Evolutionary conservation across 371 early-diverging fungal genomes (phyloP), one percentile per base, ranked within the genome.

Genomic region (Mucor piriformis): DNA sequence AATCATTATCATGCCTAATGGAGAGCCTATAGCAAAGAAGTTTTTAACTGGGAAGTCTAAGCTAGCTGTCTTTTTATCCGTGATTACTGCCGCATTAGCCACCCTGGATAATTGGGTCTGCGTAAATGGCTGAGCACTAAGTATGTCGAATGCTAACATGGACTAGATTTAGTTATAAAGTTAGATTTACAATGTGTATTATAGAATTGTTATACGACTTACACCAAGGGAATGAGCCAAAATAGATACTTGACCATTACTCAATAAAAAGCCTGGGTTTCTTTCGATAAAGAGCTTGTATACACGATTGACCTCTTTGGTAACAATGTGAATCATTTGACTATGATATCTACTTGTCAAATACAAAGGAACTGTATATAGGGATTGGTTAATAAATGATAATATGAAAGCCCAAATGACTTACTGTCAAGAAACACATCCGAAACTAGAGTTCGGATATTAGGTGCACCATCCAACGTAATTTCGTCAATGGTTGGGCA

Each of bases 391-490:
- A n/a, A n/a, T n/a, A n/a, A n/a, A n/a, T n/a, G n/a, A n/a, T n/a
- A n/a, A n/a, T n/a, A n/a, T n/a, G n/a, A n/a, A n/a, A n/a, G n/a
- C n/a, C n/a, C n/a, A n/a, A n/a, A n/a, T n/a, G n/a, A 59, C 78
- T 44, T 77, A 92, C 91, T 86, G 62, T 93, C 95, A 64, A 92
- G 69, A 27, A 92, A 77, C 1, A 92, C 92, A 70, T 95, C 93
- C 1, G 91, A 88, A 5, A 92, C 90, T 24, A 93, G 66, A 62
- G 82, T 86, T 18, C 95, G 83, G 40, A 93, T 88, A 35, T 88
- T 86, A 3, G 92, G 92, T 8, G 92, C 91, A 11, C 92, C 91
- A 10, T 92, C 91, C 27, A 91, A 68, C 25, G 89, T 87, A 35
- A 95, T 86, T 53, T 93, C 92, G 37, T 90, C 89, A 29, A 93